These are phyloP conservation scores for Millerozyma miso DNA, from an alignment of 805 yeast genomes.

Conservation along the genomic window DNA sequence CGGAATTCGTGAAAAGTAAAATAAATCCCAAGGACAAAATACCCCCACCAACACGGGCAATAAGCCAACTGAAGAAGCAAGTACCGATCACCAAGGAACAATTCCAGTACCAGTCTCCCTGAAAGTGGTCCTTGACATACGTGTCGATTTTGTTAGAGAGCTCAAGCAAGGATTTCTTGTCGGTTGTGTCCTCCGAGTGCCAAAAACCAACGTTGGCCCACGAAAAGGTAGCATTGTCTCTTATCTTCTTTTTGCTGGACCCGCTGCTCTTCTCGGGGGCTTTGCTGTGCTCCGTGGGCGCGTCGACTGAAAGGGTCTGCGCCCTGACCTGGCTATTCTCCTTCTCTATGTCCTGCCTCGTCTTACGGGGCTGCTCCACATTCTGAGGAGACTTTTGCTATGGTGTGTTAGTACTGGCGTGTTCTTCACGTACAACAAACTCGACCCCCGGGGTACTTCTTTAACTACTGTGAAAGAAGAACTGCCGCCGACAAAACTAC, in stretches of 20 bases:
- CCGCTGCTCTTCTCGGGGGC: not conserved
- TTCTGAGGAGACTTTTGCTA: slow-evolving; percentile 4
- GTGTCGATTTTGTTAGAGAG: slow-evolving; percentile 42
- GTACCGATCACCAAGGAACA: slow-evolving; percentile 61
- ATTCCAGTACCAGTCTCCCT: slow-evolving; percentile 71
- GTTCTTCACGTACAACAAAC: no score
- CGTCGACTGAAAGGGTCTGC: not conserved
- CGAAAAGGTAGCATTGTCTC: slow-evolving; percentile 32
- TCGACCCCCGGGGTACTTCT: no score
- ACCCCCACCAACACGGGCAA: slow-evolving; percentile 63
- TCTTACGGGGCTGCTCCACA: slow-evolving; percentile 1
- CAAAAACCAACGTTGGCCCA: slow-evolving; percentile 40
- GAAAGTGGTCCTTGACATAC: slow-evolving; percentile 64
- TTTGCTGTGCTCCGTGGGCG: slow-evolving; percentile 11
- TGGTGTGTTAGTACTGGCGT: not conserved
- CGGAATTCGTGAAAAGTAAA: slow-evolving; percentile 57
- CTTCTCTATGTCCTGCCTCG: slow-evolving; percentile 13
- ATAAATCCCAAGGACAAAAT: slow-evolving; percentile 59
- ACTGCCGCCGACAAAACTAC: no score
- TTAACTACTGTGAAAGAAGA: no score
- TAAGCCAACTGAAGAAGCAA: slow-evolving; percentile 66
- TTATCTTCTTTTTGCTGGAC: slow-evolving; percentile 16
- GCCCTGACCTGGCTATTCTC: not conserved
- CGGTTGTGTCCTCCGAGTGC: slow-evolving; percentile 18
- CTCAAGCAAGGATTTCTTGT: slow-evolving; percentile 23